phyloP scores from a whole-genome alignment of 2,329 filamentous ascomycete species.

The Pyricularia sp. region DNA sequence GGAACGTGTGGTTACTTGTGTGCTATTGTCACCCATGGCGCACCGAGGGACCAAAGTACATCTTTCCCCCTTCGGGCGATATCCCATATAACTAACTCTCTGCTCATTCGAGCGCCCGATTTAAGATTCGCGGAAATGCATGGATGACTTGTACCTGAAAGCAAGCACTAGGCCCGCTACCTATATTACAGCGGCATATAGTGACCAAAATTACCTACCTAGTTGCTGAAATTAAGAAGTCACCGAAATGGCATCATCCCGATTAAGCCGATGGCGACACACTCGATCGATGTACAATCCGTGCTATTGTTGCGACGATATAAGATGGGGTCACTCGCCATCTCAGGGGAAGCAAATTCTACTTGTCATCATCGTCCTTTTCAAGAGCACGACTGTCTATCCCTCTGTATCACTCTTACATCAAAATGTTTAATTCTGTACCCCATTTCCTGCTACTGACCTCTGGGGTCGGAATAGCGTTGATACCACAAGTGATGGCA shows the following conservation, averaged over 20 bases:
- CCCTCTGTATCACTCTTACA: not conserved
- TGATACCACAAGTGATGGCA: slow-evolving; percentile 8
- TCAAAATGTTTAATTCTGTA: not conserved
- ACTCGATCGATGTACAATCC: too few relatives aligned
- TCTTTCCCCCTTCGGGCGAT: not conserved
- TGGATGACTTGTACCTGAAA: not conserved
- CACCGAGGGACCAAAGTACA: not conserved
- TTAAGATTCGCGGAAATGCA: not conserved
- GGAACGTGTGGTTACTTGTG: too few relatives aligned
- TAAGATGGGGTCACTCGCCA: not conserved
- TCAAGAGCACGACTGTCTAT: not conserved
- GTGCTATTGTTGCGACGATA: not conserved
- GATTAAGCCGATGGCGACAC: too few relatives aligned
- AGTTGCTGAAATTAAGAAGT: too few relatives aligned
- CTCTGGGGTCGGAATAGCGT: not conserved
- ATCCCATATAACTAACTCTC: not conserved
- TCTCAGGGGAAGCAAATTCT: not conserved
- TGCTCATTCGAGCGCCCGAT: not conserved
- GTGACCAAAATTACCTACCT: not conserved
- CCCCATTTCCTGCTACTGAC: not conserved
- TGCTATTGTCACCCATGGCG: too few relatives aligned
- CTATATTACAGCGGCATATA: not conserved
- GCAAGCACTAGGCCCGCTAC: not conserved
- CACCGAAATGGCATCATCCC: not conserved
- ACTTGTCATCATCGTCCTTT: not conserved